Evolutionary conservation across 495 filamentous ascomycete species (phyloP).

Genomic region (Penicillium arizonense): DNA sequence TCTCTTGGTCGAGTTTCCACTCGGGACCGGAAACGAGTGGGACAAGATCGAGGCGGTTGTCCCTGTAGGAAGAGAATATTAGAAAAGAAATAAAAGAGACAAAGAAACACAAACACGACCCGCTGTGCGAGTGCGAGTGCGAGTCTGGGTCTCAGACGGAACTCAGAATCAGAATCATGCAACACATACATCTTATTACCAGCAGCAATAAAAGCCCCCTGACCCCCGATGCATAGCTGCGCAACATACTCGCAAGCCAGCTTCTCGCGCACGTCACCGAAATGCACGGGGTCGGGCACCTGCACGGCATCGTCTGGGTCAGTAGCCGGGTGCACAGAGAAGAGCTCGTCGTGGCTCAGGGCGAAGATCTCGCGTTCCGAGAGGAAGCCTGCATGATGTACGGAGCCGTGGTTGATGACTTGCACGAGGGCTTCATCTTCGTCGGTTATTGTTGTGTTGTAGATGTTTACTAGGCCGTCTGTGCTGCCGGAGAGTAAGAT

Average conservation of each 20-base stretch:
- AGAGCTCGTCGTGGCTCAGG: conserved; percentile 75
- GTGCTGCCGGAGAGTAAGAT: conserved; percentile 83
- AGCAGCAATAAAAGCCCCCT: conserved; percentile 43
- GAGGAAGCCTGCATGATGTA: conserved; percentile 84
- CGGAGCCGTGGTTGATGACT: conserved; percentile 84
- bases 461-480: conserved; percentile 88
- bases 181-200: conserved; percentile 42
- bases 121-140: not conserved
- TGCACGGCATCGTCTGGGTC: conserved; percentile 53
- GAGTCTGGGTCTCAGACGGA: not conserved
- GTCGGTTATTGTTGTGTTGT: conserved; percentile 69
- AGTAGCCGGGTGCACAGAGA: conserved; percentile 73
- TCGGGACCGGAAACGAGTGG: conserved; percentile 54
- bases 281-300: conserved; percentile 51
- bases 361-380: conserved; percentile 66
- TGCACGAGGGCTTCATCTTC: conserved; percentile 85
- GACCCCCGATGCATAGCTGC: conserved; percentile 61
- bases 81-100: conserved; percentile 3
- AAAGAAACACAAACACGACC: not conserved
- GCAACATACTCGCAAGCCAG: conserved; percentile 82
- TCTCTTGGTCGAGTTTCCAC: conserved; percentile 63
- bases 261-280: conserved; percentile 72
- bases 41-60: conserved; percentile 64
- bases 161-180: conserved; percentile 5
- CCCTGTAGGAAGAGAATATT: conserved; percentile 36